These are phyloP conservation scores for Aspergillus brasiliensis DNA, from an alignment of 2,329 filamentous ascomycete genomes.

Conservation along the genomic window DNA sequence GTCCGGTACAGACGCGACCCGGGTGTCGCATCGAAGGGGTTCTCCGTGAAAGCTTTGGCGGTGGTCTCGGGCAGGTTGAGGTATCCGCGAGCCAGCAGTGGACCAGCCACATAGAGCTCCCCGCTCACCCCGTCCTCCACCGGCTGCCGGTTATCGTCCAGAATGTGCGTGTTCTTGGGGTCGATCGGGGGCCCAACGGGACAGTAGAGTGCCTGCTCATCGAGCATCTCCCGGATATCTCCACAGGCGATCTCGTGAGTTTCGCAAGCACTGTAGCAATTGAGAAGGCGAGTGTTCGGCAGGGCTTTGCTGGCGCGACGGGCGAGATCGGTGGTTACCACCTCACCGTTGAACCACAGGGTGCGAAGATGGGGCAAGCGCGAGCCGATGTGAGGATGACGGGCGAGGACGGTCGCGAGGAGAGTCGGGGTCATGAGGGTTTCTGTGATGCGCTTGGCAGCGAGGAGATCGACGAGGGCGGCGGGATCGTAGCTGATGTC, in stretches of 20 bases:
- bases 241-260: constrained; percentile 79
- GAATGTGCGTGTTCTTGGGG: constrained; percentile 69
- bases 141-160: constrained; percentile 68
- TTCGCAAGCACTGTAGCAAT: constrained; percentile 81
- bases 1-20: constrained; percentile 74
- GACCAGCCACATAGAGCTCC: constrained; percentile 76
- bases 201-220: constrained; percentile 67
- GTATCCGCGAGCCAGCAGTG: constrained; percentile 73
- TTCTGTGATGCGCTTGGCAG: constrained; percentile 69
- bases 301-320: constrained; percentile 68
- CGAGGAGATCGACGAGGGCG: constrained; percentile 70
- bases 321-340: constrained; percentile 76
- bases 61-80: constrained; percentile 79
- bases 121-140: constrained; percentile 66
- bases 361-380: constrained; percentile 68
- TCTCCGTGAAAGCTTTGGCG: constrained; percentile 67
- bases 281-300: constrained; percentile 70
- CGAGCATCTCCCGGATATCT: constrained; percentile 69
- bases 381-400: constrained; percentile 65
- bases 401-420: constrained; percentile 70
- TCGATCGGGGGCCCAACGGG: constrained; percentile 73
- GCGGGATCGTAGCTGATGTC: constrained; percentile 76
- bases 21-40: constrained; percentile 62
- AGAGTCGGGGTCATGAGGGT: constrained; percentile 83
- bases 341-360: constrained; percentile 80